Evolutionary conservation across 2,329 filamentous ascomycete species (phyloP).

Genomic region (Hymenoscyphus salicellus): DNA sequence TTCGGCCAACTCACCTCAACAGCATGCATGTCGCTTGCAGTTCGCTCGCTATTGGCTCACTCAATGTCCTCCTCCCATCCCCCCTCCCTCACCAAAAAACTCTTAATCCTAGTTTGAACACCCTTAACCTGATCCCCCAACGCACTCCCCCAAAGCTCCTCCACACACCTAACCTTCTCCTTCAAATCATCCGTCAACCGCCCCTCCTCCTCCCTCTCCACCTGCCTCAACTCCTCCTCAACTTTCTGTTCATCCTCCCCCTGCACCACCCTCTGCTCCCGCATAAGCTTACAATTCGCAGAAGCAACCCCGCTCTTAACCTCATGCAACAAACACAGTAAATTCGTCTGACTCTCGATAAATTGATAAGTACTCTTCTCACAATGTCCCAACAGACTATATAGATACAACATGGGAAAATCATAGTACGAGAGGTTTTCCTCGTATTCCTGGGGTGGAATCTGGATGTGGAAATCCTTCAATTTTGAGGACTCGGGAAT

Average conservation of each 20-base stretch:
- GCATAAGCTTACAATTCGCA: conserved; percentile 64
- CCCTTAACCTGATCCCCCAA: conserved; percentile 73
- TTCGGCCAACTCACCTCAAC: neutral
- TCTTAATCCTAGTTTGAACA: conserved; percentile 71
- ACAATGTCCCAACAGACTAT: conserved; percentile 77
- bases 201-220: conserved; percentile 64
- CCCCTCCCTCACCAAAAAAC: conserved; percentile 71
- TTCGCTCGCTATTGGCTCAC: neutral
- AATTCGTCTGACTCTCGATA: conserved; percentile 89
- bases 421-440: conserved; percentile 81
- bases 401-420: conserved; percentile 87
- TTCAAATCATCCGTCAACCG: conserved; percentile 81
- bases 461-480: conserved; percentile 64
- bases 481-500: conserved; percentile 57
- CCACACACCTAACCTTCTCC: conserved; percentile 86
- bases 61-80: conserved; percentile 62
- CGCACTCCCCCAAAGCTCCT: conserved; percentile 85
- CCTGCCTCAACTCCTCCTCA: conserved; percentile 47
- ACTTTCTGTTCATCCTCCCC: conserved; percentile 42
- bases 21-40: too few relatives aligned
- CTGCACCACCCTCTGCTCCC: conserved; percentile 53
- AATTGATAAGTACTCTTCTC: conserved; percentile 95
- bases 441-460: conserved; percentile 73
- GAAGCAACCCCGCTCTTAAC: conserved; percentile 76
- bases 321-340: conserved; percentile 86